These are phyloP conservation scores for Fusarium heterosporum DNA, from an alignment of 2,329 filamentous ascomycete species.

Conservation along the genomic window DNA sequence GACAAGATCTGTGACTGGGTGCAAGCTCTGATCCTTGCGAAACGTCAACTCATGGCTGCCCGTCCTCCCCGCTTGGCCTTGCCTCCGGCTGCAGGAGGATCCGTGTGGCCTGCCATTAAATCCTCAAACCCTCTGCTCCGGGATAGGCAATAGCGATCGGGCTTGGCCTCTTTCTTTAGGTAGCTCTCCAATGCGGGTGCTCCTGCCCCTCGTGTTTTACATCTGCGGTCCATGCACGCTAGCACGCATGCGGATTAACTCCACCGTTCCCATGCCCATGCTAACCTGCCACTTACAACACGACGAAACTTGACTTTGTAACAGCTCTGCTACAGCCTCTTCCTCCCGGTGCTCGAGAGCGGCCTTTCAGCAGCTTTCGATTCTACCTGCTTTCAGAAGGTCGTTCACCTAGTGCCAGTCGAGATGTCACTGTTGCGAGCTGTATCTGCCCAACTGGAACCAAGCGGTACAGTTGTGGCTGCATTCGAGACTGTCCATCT, in stretches of 20 bases:
- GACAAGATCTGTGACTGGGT: conserved; percentile 31
- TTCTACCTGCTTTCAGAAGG: conserved; percentile 12
- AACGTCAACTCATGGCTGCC: conserved; percentile 25
- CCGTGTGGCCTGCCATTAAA: conserved; percentile 38
- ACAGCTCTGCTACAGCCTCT: conserved; percentile 60
- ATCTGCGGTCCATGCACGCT: conserved; percentile 22
- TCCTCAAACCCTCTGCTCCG: conserved; percentile 31
- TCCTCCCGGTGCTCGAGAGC: conserved; percentile 7
- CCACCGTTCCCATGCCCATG: conserved; percentile 28
- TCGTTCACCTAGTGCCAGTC: neutral
- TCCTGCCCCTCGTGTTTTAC: conserved; percentile 35
- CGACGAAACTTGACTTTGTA: conserved; percentile 60
- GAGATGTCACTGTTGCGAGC: conserved; percentile 2
- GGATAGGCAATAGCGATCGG: conserved; percentile 18
- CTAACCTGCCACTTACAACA: conserved; percentile 43
- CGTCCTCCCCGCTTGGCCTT: conserved; percentile 12
- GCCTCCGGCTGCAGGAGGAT: conserved; percentile 29
- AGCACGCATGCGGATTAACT: conserved; percentile 20
- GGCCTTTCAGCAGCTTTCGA: neutral
- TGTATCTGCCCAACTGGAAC: neutral
- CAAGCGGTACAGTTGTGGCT: conserved; percentile 19
- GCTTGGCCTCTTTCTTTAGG: conserved; percentile 7
- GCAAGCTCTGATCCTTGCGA: conserved; percentile 28
- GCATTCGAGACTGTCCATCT: neutral
- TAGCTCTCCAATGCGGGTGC: neutral